phyloP scores from a whole-genome alignment of 2,329 filamentous ascomycete species.

The Pseudopyrenochaeta lycopersici region DNA sequence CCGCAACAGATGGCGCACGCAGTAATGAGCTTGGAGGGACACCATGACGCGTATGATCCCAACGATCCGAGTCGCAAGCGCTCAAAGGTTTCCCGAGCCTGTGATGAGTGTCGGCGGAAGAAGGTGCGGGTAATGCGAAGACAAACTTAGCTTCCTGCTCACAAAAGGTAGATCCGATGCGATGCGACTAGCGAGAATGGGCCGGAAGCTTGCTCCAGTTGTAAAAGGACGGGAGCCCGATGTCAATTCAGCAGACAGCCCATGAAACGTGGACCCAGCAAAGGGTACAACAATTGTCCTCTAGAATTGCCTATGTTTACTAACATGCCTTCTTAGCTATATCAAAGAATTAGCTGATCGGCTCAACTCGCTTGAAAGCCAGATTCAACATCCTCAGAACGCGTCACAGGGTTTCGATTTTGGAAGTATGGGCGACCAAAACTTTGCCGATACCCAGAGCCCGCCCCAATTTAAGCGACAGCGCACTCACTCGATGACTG shows the following conservation, averaged over 20 bases:
- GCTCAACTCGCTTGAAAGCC: constrained; percentile 49
- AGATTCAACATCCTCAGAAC: constrained; percentile 43
- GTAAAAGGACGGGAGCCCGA: constrained; percentile 50
- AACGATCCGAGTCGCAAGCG: constrained; percentile 49
- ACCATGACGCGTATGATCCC: constrained; percentile 44
- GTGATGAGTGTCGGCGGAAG: constrained; percentile 53
- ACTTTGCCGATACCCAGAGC: constrained; percentile 39
- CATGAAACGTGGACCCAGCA: constrained; percentile 53
- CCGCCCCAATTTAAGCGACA: constrained; percentile 45
- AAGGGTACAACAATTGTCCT: constrained; percentile 39
- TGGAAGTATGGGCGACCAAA: constrained; percentile 37
- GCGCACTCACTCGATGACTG: constrained; percentile 50
- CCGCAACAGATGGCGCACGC: constrained; percentile 52
- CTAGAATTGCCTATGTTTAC: background rate
- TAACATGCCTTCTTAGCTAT: constrained; percentile 40
- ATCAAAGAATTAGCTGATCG: constrained; percentile 53
- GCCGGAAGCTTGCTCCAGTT: constrained; percentile 51
- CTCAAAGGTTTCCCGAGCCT: constrained; percentile 53
- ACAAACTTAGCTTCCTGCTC: constrained; percentile 13
- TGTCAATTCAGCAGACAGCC: constrained; percentile 53
- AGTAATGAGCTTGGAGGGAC: constrained; percentile 49
- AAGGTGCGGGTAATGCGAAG: constrained; percentile 40
- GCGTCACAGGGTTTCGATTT: constrained; percentile 44
- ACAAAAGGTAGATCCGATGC: constrained; percentile 47
- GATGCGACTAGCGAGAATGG: constrained; percentile 52